These are phyloP conservation scores for Populus tomentosa DNA, from an alignment of 441 rosid species.

Conservation along the genomic window DNA sequence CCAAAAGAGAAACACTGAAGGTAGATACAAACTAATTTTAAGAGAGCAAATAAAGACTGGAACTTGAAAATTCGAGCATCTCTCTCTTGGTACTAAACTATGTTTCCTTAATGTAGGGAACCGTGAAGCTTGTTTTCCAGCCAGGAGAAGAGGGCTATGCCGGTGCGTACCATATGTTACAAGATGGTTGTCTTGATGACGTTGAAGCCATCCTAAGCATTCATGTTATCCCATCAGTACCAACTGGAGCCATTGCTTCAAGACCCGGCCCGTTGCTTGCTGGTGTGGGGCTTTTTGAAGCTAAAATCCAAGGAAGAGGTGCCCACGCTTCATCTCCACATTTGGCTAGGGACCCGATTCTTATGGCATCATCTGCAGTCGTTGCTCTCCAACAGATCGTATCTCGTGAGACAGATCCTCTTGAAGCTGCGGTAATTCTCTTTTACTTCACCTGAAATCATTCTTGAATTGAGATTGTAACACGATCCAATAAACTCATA, in stretches of 20 bases:
- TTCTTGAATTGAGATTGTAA: not conserved
- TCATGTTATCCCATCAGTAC: slow-evolving; percentile 32
- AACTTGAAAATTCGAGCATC: not conserved
- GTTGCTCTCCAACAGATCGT: slow-evolving; percentile 41
- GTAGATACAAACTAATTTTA: slow-evolving; percentile 1
- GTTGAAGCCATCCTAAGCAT: slow-evolving; percentile 30
- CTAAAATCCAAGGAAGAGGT: slow-evolving; percentile 38
- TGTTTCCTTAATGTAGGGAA: slow-evolving; percentile 29
- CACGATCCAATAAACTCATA: not conserved
- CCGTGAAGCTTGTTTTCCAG: slow-evolving; percentile 49
- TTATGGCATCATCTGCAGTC: slow-evolving; percentile 37
- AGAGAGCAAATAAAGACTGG: not conserved
- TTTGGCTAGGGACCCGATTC: slow-evolving; percentile 33
- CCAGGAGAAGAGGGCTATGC: slow-evolving; percentile 51
- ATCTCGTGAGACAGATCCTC: slow-evolving; percentile 44
- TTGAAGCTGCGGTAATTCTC: slow-evolving; percentile 35
- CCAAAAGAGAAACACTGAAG: slow-evolving; percentile 20
- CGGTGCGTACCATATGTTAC: slow-evolving; percentile 47
- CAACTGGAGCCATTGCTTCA: slow-evolving; percentile 36
- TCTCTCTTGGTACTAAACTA: not conserved
- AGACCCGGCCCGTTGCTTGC: slow-evolving; percentile 47
- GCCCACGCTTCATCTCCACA: slow-evolving; percentile 45
- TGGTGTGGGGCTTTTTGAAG: slow-evolving; percentile 31
- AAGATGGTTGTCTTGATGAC: slow-evolving; percentile 37
- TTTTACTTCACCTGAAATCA: not conserved